phyloP scores from a whole-genome alignment of 148 eudicot genomes.

The Camellia japonica region DNA sequence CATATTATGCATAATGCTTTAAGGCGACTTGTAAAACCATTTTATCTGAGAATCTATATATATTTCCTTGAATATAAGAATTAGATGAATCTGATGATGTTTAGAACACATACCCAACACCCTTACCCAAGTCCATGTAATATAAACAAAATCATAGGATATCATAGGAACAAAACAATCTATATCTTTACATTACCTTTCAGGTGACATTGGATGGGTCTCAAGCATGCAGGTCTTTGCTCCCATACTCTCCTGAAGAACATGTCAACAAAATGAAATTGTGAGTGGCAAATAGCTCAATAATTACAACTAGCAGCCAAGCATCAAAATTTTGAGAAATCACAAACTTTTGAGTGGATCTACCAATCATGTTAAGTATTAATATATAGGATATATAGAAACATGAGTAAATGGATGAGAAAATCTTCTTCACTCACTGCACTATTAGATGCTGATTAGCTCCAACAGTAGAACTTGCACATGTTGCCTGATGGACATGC shows the following conservation, averaged over 20 bases:
- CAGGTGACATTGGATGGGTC: constrained; percentile 66
- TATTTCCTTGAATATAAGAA: too few relatives aligned
- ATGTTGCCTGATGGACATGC: constrained; percentile 35
- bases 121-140: background rate
- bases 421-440: constrained; percentile 46
- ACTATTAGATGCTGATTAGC: constrained; percentile 39
- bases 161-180: background rate
- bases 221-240: constrained; percentile 73
- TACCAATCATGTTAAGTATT: background rate
- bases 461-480: constrained; percentile 25
- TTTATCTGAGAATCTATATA: too few relatives aligned
- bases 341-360: background rate
- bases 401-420: background rate
- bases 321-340: background rate
- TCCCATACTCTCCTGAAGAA: constrained; percentile 65
- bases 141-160: background rate
- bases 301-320: background rate
- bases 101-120: background rate
- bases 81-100: too few relatives aligned
- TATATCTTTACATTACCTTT: constrained; percentile 41
- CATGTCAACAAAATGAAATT: background rate
- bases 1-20: too few relatives aligned
- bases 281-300: background rate
- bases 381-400: background rate
- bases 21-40: too few relatives aligned